Evolutionary conservation across 306 rosid species (phyloP).

Genomic region (Trifolium fragiferum): DNA sequence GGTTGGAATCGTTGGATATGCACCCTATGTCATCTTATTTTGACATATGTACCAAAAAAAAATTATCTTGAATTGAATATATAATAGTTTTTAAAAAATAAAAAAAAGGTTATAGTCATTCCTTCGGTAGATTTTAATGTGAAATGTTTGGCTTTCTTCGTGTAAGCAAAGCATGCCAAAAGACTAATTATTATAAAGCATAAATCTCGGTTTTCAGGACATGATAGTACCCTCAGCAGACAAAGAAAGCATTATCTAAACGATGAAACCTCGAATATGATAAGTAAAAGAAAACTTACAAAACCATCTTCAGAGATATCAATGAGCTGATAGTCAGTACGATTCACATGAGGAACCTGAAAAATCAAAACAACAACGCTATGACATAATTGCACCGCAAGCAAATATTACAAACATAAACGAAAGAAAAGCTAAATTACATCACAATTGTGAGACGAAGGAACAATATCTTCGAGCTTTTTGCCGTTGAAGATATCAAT

Average conservation of each 20-base stretch:
- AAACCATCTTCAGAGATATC: conserved; percentile 83
- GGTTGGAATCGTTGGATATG: conserved; percentile 29
- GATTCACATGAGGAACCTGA: conserved; percentile 78
- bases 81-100: background rate
- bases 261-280: background rate
- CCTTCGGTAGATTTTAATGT: background rate
- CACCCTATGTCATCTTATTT: conserved; percentile 2
- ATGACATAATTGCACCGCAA: background rate
- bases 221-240: background rate
- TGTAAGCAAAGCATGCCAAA: background rate
- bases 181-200: background rate
- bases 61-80: conserved; percentile 3
- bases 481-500: conserved; percentile 76
- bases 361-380: background rate
- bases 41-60: background rate
- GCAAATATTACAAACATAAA: background rate
- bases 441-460: conserved; percentile 81
- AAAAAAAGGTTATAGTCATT: background rate
- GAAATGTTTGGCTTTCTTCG: background rate
- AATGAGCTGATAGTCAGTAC: conserved; percentile 74
- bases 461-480: conserved; percentile 78
- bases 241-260: conserved; percentile 1
- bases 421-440: conserved; percentile 38
- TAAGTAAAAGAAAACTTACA: conserved; percentile 51
- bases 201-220: background rate